A percentile compares a stretch with the other conserved stretches of the same genome.
Evolutionary conservation across 2,329 filamentous ascomycete species (phyloP).

Genomic region (Waltergamsia citrina): DNA sequence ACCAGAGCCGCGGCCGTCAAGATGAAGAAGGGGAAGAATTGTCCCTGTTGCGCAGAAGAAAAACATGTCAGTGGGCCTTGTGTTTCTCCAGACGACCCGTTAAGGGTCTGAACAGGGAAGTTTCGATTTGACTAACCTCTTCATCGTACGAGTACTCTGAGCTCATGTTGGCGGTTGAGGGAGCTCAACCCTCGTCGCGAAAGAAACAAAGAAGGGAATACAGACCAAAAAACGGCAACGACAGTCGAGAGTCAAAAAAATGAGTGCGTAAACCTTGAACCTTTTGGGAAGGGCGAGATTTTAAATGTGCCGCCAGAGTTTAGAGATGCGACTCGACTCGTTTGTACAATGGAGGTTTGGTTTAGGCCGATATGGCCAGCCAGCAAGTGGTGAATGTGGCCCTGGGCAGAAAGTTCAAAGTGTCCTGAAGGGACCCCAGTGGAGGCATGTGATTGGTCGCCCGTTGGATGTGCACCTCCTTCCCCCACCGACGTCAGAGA

Average conservation of each 20-base stretch:
- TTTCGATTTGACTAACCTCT: slow-evolving; percentile 45
- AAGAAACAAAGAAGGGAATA: slow-evolving; percentile 1
- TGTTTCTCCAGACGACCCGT: not conserved
- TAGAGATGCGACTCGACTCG: not conserved
- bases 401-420: slow-evolving; percentile 5
- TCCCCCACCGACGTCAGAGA: slow-evolving; percentile 5
- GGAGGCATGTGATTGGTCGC: slow-evolving; percentile 5
- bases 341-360: too few relatives aligned
- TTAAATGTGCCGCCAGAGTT: slow-evolving; percentile 1
- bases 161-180: slow-evolving; percentile 54
- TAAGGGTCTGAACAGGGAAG: not conserved
- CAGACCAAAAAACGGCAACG: slow-evolving; percentile 8
- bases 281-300: not conserved
- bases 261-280: not conserved
- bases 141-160: slow-evolving; percentile 98
- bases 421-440: slow-evolving; percentile 7
- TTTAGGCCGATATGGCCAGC: not conserved
- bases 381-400: not conserved
- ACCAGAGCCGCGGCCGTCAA: slow-evolving; percentile 81
- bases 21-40: slow-evolving; percentile 99
- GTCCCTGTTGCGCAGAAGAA: slow-evolving; percentile 45
- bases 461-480: not conserved
- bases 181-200: slow-evolving; percentile 23
- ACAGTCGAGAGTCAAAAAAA: slow-evolving; percentile 2
- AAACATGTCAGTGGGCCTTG: slow-evolving; percentile 1